Base-by-base conservation (phyloP, 148 eudicot genomes). In the Vaccinium vitisidaea region DNA sequence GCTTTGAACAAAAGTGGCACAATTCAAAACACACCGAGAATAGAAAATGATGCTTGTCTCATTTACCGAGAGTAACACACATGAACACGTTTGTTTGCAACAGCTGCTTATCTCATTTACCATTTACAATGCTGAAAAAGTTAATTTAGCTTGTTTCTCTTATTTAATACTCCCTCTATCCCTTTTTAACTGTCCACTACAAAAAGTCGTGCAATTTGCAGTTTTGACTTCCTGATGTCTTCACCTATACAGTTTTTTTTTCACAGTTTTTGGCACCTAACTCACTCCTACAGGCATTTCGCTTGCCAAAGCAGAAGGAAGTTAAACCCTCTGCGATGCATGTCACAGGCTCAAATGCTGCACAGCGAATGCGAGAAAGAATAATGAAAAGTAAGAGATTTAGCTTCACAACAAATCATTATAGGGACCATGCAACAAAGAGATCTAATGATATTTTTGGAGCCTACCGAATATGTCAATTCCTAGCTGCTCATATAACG, bases 401-500 rank as follows among this genome's bases (percentile, higher is more conserved):
- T 16, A 18, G 0, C 50, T 15, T 19, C 69, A 19, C 65, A 19
- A 30, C 46, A 79, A 6, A 15, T 55, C 67, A 79, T 32, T 79
- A 30, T 23, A 79, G 48, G 65, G 14, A 55, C 50, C 82, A 55
- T 18, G 69, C 69, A 56, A 32, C 50, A 56, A 79, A 79, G 46
- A 56, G 25, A 52, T 21, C 21, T 54, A 56, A 59, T 65, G 39
- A 54, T 25, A 36, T n/a, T 32, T 19, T 16, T 56, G 30, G 49
- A 71, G 81, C 83, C 79, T 86, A 92, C 94, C 94, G 83, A 92
- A 91, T 83, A 92, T 90, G 52, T 92, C 92, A 80, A 92, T 85
- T 82, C 94, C 94, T 39, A 92, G 89, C 69, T 86, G 89, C 76
- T 87, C 93, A 85, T 92, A 92, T n/a, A 92, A 84, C 73, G 94